A percentile compares a stretch with the other conserved stretches of the same genome.
Evolutionary conservation across 2,329 filamentous ascomycete genomes (phyloP).

Genomic region (Blumeria graminis): DNA sequence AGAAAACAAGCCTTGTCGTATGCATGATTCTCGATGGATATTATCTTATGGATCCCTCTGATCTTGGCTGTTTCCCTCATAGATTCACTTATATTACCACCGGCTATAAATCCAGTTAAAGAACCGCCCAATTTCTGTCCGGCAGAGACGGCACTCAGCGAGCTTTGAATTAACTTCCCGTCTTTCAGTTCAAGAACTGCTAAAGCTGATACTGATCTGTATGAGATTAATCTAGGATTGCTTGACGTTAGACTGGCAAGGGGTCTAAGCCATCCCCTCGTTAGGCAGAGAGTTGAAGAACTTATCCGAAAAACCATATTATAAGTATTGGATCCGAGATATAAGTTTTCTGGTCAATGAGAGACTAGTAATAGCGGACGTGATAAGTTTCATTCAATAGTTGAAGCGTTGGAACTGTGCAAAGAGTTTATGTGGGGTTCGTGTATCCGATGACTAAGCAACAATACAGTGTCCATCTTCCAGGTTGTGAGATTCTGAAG

Average conservation of each 20-base stretch:
- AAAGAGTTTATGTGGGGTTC: too few relatives aligned
- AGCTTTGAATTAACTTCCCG: slow-evolving; percentile 62
- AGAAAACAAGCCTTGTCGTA: slow-evolving; percentile 58
- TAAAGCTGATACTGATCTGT: slow-evolving; percentile 31
- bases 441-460: too few relatives aligned
- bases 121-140: slow-evolving; percentile 67
- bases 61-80: slow-evolving; percentile 76
- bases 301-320: slow-evolving; percentile 15
- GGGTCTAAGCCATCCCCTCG: slow-evolving; percentile 19
- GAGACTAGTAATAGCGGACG: too few relatives aligned
- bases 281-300: slow-evolving; percentile 12
- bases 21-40: slow-evolving; percentile 65
- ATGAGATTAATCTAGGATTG: slow-evolving; percentile 7
- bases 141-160: slow-evolving; percentile 64
- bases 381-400: too few relatives aligned
- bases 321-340: neutral
- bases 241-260: slow-evolving; percentile 8
- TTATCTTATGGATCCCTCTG: slow-evolving; percentile 72
- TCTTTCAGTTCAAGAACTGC: slow-evolving; percentile 83
- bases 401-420: too few relatives aligned
- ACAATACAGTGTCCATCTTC: too few relatives aligned
- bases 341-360: too few relatives aligned
- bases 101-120: slow-evolving; percentile 72
- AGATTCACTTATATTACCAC: slow-evolving; percentile 46
- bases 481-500: too few relatives aligned